A percentile compares a stretch with the other conserved stretches of the same genome.
These are phyloP conservation scores for Panicum hallii DNA, from an alignment of 202 grass and related monocot species.

Conservation along the genomic window DNA sequence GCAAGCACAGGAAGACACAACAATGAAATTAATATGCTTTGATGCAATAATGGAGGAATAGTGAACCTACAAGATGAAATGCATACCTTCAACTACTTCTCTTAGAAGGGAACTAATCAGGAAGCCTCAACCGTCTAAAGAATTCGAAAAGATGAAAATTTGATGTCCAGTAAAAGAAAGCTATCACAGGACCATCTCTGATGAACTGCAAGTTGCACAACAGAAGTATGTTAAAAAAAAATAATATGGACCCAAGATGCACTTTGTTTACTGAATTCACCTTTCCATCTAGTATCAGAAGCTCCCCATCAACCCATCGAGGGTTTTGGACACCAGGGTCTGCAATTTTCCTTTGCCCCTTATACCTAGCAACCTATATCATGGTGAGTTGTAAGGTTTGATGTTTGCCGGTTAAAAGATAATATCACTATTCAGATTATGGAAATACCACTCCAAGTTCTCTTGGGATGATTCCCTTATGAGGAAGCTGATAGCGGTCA, in stretches of 20 bases:
- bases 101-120: constrained; percentile 55
- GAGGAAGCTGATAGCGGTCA: constrained; percentile 80
- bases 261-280: constrained; percentile 49
- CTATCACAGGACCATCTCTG: constrained; percentile 87
- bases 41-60: constrained; percentile 14
- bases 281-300: constrained; percentile 94
- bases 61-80: constrained; percentile 33
- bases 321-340: constrained; percentile 77
- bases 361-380: constrained; percentile 84
- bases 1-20: constrained; percentile 7
- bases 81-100: constrained; percentile 51
- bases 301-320: constrained; percentile 89
- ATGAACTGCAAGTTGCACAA: constrained; percentile 77
- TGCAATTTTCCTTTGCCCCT: constrained; percentile 79
- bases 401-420: constrained; percentile 33
- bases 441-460: constrained; percentile 94
- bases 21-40: constrained; percentile 28
- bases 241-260: constrained; percentile 23
- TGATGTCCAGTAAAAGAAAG: constrained; percentile 90
- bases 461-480: constrained; percentile 94
- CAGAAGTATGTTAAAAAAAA: constrained; percentile 43
- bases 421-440: constrained; percentile 21
- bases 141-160: constrained; percentile 86
- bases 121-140: constrained; percentile 82
- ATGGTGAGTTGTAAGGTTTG: constrained; percentile 41